A percentile compares a stretch with the other conserved stretches of the same genome.
phyloP scores from a whole-genome alignment of 2,329 filamentous ascomycete genomes.

The Catunica adiposa region DNA sequence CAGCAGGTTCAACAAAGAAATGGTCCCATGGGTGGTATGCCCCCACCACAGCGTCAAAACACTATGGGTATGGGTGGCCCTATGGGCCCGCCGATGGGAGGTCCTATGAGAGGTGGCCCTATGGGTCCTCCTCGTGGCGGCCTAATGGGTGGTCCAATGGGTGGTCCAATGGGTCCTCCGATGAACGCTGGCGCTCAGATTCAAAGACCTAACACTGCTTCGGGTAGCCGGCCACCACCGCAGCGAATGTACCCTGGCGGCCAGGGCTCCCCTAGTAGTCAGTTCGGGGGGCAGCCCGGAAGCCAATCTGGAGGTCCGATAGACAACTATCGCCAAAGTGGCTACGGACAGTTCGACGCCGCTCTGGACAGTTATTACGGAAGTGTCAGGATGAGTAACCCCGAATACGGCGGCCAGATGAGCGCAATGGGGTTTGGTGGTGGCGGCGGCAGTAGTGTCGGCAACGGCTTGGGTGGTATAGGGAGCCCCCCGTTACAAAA shows the following conservation, averaged over 20 bases:
- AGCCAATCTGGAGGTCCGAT: conserved; percentile 20
- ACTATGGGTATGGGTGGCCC: conserved; percentile 31
- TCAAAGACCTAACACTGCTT: conserved; percentile 33
- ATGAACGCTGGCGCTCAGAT: conserved; percentile 18
- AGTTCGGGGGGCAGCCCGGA: too few relatives aligned
- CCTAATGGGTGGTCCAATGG: background rate
- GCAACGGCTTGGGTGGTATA: conserved; percentile 3
- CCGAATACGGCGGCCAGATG: conserved; percentile 16
- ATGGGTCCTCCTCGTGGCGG: too few relatives aligned
- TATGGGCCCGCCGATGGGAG: conserved; percentile 20
- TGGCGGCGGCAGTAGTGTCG: conserved; percentile 6
- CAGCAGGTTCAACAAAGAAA: conserved; percentile 17
- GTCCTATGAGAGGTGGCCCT: conserved; percentile 3
- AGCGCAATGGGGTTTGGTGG: conserved; percentile 9
- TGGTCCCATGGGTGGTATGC: conserved; percentile 17
- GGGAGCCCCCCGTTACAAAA: conserved; percentile 14
- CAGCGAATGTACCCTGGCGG: conserved; percentile 33
- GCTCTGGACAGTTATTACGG: conserved; percentile 19
- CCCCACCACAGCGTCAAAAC: conserved; percentile 22
- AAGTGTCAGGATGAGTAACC: conserved; percentile 18
- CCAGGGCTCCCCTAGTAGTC: conserved; percentile 21
- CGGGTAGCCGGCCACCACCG: conserved; percentile 34
- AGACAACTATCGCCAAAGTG: conserved; percentile 12
- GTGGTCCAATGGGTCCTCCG: background rate
- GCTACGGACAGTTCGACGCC: conserved; percentile 16